Conservation (phyloP, 2,329 filamentous ascomycete species). For the Canariomyces notabilis region DNA sequence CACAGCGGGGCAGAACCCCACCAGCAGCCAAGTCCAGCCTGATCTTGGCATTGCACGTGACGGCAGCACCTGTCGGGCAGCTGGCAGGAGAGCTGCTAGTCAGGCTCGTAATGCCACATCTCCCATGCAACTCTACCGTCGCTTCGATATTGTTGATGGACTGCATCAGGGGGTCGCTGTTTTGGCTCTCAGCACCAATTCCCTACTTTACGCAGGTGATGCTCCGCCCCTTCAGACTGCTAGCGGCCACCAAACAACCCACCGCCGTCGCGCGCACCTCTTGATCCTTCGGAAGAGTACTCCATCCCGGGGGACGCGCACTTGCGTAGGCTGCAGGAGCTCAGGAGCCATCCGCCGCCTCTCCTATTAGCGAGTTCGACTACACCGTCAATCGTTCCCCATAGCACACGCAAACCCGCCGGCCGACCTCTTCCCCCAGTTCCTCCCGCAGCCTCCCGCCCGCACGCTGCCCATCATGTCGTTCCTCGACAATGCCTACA, state of each 20-base stretch:
- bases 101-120: conserved; percentile 27
- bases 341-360: conserved; percentile 11
- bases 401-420: conserved; percentile 3
- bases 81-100: conserved; percentile 14
- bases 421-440: background rate
- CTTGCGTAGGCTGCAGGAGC: conserved; percentile 1
- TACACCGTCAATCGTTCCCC: conserved; percentile 7
- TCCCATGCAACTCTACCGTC: conserved; percentile 17
- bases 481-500: conserved; percentile 94
- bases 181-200: conserved; percentile 13
- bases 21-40: conserved; percentile 7
- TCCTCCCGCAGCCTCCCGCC: conserved; percentile 8
- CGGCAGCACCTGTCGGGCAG: conserved; percentile 9
- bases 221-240: conserved; percentile 19
- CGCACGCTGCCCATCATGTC: conserved; percentile 62
- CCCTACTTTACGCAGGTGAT: conserved; percentile 22
- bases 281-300: conserved; percentile 6
- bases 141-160: conserved; percentile 22
- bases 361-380: conserved; percentile 9
- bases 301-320: background rate
- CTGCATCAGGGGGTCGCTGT: conserved; percentile 20
- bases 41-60: conserved; percentile 20
- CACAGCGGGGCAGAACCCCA: conserved; percentile 23
- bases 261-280: conserved; percentile 12
- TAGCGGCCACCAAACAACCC: conserved; percentile 16